Base-by-base conservation (phyloP, 2,329 filamentous ascomycete species). In the Stagonosporopsis tanaceti region DNA sequence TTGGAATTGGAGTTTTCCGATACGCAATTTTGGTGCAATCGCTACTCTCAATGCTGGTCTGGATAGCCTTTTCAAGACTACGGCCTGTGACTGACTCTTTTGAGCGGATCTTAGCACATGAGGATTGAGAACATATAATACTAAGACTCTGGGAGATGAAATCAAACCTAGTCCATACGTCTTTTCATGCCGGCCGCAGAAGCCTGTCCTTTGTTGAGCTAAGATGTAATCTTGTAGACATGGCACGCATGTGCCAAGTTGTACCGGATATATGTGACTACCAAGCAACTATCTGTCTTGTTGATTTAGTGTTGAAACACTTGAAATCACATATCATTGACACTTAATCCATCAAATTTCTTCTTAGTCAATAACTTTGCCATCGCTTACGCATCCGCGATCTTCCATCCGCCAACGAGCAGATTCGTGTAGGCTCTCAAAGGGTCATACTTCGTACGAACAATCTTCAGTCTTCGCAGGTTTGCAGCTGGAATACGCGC, bases 1-100 rank as follows among this genome's bases (percentile, higher is more conserved):
- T 77, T 8, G 79, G 79, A 0, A 78, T 81, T 41, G 67, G 66
- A 1, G 66, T 76, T 0, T 81, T 80, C 27, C 69, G 73, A 28
- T 73, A 64, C 41, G 69, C 71, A 2, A 66, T 75, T 3, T 30
- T 73, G 1, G 25, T 67, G 1, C 65, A 70, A 25, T 67, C 64
- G 1, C 32, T 57, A 6, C 7, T 72, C 24, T 58, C 68, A 7
- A 48, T 75, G 32, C 32, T 52, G 9, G 48, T 69, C 7, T 75
- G 72, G 72, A 14, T 63, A 27, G 60, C 42, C 7, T 69, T 67
- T 39, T 57, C 66, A 2, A 60, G 50, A 28, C 28, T 59, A 14
- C 39, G 24, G 24, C 30, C 56, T 7, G 35, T 22, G 14, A 6
- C 22, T 9, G 22, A 32, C 15, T 11, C 15, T 12, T 27, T 32